Conservation (phyloP, 345 rosid genomes). For the Geranium brycei region DNA sequence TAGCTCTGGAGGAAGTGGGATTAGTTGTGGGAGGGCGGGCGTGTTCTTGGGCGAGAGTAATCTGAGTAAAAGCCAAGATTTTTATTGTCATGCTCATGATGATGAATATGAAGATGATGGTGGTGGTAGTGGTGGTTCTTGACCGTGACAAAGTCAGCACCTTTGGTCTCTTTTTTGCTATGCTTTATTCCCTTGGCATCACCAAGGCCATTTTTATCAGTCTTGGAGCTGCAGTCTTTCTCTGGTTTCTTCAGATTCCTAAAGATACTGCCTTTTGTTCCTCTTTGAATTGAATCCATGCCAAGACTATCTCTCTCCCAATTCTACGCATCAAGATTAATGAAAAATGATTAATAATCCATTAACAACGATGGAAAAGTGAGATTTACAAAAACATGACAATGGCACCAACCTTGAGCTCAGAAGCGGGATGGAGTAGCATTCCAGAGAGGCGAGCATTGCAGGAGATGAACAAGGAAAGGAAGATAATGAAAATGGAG, state of each 20-base stretch:
- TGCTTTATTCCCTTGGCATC: background rate
- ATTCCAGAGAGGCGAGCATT: conserved; percentile 23
- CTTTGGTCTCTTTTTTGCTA: conserved; percentile 3
- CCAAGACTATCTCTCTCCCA: conserved; percentile 1
- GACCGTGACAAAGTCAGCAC: conserved; percentile 9
- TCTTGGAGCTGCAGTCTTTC: background rate
- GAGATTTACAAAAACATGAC: background rate
- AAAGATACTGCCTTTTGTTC: background rate
- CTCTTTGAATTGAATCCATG: background rate
- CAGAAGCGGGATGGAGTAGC: background rate
- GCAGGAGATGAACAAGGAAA: conserved; percentile 15
- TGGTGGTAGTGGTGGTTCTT: conserved; percentile 10
- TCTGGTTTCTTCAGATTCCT: background rate
- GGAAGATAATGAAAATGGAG: conserved; percentile 13
- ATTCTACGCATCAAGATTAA: conserved; percentile 3
- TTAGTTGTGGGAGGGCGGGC: conserved; percentile 43
- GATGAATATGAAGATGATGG: background rate
- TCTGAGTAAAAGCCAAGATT: conserved; percentile 30
- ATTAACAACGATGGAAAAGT: background rate
- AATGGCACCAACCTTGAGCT: background rate
- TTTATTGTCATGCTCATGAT: background rate
- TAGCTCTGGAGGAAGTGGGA: background rate
- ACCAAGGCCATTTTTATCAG: background rate
- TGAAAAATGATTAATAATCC: background rate
- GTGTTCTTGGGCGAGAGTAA: conserved; percentile 40